phyloP scores from a whole-genome alignment of 495 filamentous ascomycete species.

The Zalerion maritima region DNA sequence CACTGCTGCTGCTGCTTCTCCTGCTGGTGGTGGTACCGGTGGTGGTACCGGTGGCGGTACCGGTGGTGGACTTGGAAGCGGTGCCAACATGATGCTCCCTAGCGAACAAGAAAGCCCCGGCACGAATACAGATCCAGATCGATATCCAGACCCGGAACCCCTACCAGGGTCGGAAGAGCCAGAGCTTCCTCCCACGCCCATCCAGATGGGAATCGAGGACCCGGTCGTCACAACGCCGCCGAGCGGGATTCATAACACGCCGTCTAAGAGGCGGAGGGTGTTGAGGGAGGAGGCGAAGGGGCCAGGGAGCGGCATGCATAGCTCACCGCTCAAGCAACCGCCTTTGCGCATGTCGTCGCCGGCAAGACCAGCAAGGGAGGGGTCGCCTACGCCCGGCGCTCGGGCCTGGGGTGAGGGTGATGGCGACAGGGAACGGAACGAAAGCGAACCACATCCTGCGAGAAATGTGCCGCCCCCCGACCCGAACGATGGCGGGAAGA shows the following conservation, averaged over 20 bases:
- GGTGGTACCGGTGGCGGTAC: too few species aligned
- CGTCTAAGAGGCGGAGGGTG: slow-evolving; percentile 27
- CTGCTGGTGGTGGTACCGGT: too few species aligned
- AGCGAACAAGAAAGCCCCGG: slow-evolving; percentile 21
- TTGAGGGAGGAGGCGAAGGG: slow-evolving; percentile 22
- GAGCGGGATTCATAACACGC: slow-evolving; percentile 37
- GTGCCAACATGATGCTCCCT: slow-evolving; percentile 12
- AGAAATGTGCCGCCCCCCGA: slow-evolving; percentile 23
- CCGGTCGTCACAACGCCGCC: slow-evolving; percentile 36
- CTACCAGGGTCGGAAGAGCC: slow-evolving; percentile 37
- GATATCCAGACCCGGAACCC: slow-evolving; percentile 30
- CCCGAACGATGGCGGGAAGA: slow-evolving; percentile 24
- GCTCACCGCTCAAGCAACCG: slow-evolving; percentile 32
- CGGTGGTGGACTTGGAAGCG: slow-evolving; percentile 13
- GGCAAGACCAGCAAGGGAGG: slow-evolving; percentile 2
- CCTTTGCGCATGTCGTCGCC: slow-evolving; percentile 13
- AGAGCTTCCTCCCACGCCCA: slow-evolving; percentile 57
- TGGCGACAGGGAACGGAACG: slow-evolving; percentile 10
- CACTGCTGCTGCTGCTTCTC: too few species aligned
- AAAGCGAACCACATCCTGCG: slow-evolving; percentile 12
- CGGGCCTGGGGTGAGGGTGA: background rate
- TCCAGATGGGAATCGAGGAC: slow-evolving; percentile 41
- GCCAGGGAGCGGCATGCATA: too few species aligned
- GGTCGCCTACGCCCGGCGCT: background rate
- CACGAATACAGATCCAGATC: slow-evolving; percentile 23